Conservation (phyloP, 768 basidiomycete species). For the Cantharellus cinnabarinus region DNA sequence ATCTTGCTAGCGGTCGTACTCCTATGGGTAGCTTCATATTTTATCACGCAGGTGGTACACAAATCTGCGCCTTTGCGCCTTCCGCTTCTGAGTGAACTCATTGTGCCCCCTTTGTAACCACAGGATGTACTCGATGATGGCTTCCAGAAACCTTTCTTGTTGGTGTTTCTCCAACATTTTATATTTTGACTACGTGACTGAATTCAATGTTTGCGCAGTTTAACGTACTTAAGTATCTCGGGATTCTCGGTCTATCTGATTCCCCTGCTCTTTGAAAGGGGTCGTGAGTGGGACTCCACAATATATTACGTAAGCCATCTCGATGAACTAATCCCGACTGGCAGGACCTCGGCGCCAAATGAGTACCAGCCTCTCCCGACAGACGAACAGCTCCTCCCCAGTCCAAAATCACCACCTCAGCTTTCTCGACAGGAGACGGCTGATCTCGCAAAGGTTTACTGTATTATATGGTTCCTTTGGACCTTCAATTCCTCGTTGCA, state of each 20-base stretch:
- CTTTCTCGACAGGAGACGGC: slow-evolving; percentile 54
- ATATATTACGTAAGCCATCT: too few relatives aligned
- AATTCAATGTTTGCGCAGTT: slow-evolving; percentile 20
- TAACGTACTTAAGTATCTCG: slow-evolving; percentile 82
- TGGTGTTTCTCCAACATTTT: slow-evolving; percentile 14
- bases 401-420: slow-evolving; percentile 15
- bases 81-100: background rate
- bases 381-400: slow-evolving; percentile 1
- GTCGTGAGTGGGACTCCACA: background rate
- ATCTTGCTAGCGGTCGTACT: slow-evolving; percentile 57
- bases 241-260: slow-evolving; percentile 72
- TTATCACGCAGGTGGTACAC: slow-evolving; percentile 49
- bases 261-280: slow-evolving; percentile 22
- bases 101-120: too few relatives aligned
- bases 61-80: slow-evolving; percentile 35
- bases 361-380: background rate
- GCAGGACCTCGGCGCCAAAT: too few relatives aligned
- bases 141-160: slow-evolving; percentile 84
- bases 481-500: slow-evolving; percentile 61
- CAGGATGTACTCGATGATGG: slow-evolving; percentile 37
- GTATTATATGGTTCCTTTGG: slow-evolving; percentile 87
- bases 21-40: slow-evolving; percentile 78
- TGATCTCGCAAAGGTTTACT: slow-evolving; percentile 57
- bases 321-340: too few relatives aligned
- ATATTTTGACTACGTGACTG: background rate